phyloP scores from a whole-genome alignment of 2,329 filamentous ascomycete species.

The Harringtonia aguacate region DNA sequence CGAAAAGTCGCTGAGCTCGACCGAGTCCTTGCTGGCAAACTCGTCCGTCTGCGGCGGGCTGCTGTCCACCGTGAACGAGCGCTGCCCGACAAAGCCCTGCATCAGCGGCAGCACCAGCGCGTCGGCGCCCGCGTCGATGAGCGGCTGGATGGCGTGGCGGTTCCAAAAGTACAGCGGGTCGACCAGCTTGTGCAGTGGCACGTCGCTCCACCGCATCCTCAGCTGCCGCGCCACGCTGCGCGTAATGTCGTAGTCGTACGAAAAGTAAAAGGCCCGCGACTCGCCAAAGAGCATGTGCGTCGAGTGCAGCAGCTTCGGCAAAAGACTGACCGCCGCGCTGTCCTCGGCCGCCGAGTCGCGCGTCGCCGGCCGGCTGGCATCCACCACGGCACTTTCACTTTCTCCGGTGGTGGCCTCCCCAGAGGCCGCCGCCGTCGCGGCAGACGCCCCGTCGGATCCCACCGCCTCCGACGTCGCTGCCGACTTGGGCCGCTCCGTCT shows the following conservation, averaged over 20 bases:
- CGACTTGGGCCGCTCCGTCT: neutral
- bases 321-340: constrained; percentile 41
- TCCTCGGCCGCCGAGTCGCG: constrained; percentile 2
- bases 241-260: constrained; percentile 90
- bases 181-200: constrained; percentile 60
- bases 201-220: constrained; percentile 27
- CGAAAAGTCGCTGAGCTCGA: constrained; percentile 25
- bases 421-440: too few relatives aligned
- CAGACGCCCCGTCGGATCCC: too few relatives aligned
- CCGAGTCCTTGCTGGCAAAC: constrained; percentile 28
- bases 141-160: constrained; percentile 58
- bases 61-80: constrained; percentile 62
- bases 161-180: constrained; percentile 92
- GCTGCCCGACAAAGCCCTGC: constrained; percentile 89
- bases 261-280: constrained; percentile 84
- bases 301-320: constrained; percentile 77
- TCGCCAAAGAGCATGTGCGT: constrained; percentile 75
- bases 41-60: constrained; percentile 44
- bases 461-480: too few relatives aligned
- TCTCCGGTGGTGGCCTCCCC: too few relatives aligned
- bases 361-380: neutral
- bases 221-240: constrained; percentile 39
- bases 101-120: constrained; percentile 69
- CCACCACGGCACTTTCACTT: neutral
- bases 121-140: constrained; percentile 64